phyloP scores from a whole-genome alignment of 139 green algal genomes.

The Chlorella sorokiniana region DNA sequence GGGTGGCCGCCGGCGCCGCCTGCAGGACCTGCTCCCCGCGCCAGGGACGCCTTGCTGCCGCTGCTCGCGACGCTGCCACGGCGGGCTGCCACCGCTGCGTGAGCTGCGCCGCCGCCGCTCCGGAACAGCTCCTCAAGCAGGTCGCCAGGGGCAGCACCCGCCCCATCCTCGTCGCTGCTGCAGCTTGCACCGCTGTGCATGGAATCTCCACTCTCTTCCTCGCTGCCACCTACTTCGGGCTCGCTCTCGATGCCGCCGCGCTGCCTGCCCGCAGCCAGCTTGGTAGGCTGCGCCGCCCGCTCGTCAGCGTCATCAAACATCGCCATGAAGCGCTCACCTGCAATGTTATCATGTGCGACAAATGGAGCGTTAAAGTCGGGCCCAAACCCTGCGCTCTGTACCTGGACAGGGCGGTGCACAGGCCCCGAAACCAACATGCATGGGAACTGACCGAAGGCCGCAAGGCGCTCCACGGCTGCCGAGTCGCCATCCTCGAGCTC shows the following conservation, averaged over 20 bases:
- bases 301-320: slow-evolving; percentile 60
- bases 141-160: background rate
- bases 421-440: too few species aligned
- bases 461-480: too few species aligned
- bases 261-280: background rate
- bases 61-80: background rate
- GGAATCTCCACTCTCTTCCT: background rate
- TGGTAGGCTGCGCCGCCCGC: background rate
- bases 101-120: background rate
- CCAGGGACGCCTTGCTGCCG: background rate
- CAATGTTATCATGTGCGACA: background rate
- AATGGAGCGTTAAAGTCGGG: background rate
- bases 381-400: too few species aligned
- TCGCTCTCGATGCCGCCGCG: background rate
- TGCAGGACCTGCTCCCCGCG: background rate
- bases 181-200: slow-evolving; percentile 2
- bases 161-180: slow-evolving; percentile 1
- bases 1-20: background rate
- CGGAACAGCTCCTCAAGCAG: slow-evolving; percentile 39
- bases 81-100: background rate
- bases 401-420: too few species aligned
- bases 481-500: too few species aligned
- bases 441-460: too few species aligned
- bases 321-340: slow-evolving; percentile 60
- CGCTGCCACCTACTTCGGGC: background rate